Percentiles rank a stretch among this genome's conserved stretches.
Evolutionary conservation across 179 eudicot genomes (phyloP).

Genomic region (Nepenthes alata): DNA sequence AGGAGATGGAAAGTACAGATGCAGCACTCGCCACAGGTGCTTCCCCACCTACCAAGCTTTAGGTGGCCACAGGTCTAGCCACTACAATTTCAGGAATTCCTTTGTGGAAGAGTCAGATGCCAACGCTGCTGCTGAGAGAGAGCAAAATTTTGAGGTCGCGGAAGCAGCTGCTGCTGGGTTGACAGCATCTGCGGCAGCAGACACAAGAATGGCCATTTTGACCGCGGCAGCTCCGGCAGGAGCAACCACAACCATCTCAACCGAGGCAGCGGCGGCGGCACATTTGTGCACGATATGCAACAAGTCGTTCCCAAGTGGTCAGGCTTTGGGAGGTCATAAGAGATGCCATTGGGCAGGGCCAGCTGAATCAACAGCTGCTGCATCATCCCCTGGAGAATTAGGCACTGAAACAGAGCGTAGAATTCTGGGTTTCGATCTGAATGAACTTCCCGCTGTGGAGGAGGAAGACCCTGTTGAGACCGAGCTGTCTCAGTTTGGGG

Average conservation of each 20-base stretch:
- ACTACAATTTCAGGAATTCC: slow-evolving; percentile 4
- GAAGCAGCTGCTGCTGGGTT: background rate
- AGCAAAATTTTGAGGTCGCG: background rate
- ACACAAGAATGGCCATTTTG: too few species aligned
- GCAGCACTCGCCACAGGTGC: slow-evolving; percentile 14
- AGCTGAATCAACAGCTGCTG: background rate
- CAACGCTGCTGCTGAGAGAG: background rate
- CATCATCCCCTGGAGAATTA: too few species aligned
- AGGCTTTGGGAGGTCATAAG: slow-evolving; percentile 8
- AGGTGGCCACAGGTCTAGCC: slow-evolving; percentile 34
- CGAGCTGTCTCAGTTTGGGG: too few species aligned
- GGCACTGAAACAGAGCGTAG: background rate
- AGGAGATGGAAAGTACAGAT: slow-evolving; percentile 4
- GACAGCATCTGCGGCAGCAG: background rate
- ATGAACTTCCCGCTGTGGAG: background rate
- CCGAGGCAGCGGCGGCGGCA: background rate
- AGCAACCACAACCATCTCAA: too few species aligned
- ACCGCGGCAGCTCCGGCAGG: too few species aligned
- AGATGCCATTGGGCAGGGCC: slow-evolving; percentile 2
- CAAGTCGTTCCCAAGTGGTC: background rate
- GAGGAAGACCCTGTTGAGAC: too few species aligned
- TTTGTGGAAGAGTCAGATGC: background rate
- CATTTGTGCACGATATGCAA: slow-evolving; percentile 1
- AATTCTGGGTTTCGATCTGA: slow-evolving; percentile 1
- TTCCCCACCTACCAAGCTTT: slow-evolving; percentile 23